Conservation (phyloP, 441 rosid genomes). For the Erodium moschatum region DNA sequence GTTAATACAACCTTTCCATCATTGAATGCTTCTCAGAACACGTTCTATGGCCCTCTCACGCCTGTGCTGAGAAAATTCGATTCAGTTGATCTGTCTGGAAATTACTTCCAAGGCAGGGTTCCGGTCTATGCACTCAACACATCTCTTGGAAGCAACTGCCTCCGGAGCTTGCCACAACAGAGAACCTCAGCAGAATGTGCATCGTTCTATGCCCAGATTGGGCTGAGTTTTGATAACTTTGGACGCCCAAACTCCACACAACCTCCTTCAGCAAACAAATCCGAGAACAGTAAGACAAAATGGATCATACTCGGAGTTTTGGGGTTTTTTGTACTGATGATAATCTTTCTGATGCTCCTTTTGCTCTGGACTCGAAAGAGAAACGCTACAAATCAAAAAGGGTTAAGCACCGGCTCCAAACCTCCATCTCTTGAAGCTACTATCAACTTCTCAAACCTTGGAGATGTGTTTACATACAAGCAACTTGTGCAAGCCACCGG, state of each 20-base stretch:
- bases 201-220: slow-evolving; percentile 50
- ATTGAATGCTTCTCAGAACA: no score
- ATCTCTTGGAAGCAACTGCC: slow-evolving; percentile 62
- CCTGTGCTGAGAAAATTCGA: no score
- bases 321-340: slow-evolving; percentile 52
- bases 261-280: no score
- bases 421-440: no score
- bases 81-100: no score
- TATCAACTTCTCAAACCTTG: slow-evolving; percentile 25
- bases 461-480: slow-evolving; percentile 57
- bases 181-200: slow-evolving; percentile 47
- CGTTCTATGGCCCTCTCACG: no score
- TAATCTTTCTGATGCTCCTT: slow-evolving; percentile 34
- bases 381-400: slow-evolving; percentile 34
- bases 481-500: slow-evolving; percentile 58
- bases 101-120: slow-evolving; percentile 66
- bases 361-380: slow-evolving; percentile 31
- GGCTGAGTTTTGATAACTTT: slow-evolving; percentile 59
- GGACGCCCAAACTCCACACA: slow-evolving; percentile 37
- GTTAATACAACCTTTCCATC: no score
- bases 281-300: slow-evolving; percentile 32
- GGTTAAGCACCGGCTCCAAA: slow-evolving; percentile 16
- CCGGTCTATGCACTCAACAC: slow-evolving; percentile 44
- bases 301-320: slow-evolving; percentile 49
- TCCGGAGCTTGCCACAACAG: slow-evolving; percentile 45